Percentiles rank a stretch among this genome's conserved stretches.
Conservation (phyloP, 2,329 filamentous ascomycete species). For the Xylariaceae sp. region DNA sequence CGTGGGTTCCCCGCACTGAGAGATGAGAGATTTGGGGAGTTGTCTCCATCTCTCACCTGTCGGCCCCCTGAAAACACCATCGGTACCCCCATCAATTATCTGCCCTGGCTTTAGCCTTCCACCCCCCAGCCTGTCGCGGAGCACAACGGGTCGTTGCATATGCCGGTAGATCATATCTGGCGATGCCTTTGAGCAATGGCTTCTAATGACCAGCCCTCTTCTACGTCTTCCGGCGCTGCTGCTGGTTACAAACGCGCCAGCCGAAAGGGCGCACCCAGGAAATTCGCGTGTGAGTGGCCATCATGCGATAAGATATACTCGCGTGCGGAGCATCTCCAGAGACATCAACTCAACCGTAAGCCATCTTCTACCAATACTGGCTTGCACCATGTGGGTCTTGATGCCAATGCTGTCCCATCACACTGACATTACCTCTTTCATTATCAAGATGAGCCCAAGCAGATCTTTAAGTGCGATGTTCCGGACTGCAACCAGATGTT, state of each 20-base stretch:
- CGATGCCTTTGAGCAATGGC: slow-evolving; percentile 29
- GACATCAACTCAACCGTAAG: slow-evolving; percentile 80
- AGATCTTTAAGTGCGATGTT: slow-evolving; percentile 75
- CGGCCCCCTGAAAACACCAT: slow-evolving; percentile 17
- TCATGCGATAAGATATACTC: slow-evolving; percentile 80
- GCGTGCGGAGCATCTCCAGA: slow-evolving; percentile 75
- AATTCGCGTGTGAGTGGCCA: slow-evolving; percentile 64
- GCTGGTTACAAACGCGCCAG: slow-evolving; percentile 49
- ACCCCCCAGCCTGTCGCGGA: slow-evolving; percentile 14
- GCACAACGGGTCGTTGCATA: slow-evolving; percentile 23
- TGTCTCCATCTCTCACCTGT: slow-evolving; percentile 1
- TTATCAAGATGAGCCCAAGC: slow-evolving; percentile 68
- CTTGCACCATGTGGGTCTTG: slow-evolving; percentile 8
- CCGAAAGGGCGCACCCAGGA: slow-evolving; percentile 47
- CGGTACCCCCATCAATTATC: slow-evolving; percentile 28
- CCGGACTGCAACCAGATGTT: slow-evolving; percentile 73
- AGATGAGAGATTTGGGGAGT: slow-evolving; percentile 17
- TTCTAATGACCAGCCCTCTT: slow-evolving; percentile 38
- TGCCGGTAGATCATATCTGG: slow-evolving; percentile 22
- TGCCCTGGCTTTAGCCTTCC: slow-evolving; percentile 14
- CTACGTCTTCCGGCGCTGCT: neutral
- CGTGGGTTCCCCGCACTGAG: neutral
- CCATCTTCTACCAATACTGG: slow-evolving; percentile 20
- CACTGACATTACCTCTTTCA: slow-evolving; percentile 18
- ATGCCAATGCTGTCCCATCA: slow-evolving; percentile 7